Evolutionary conservation across 345 rosid species (phyloP), one percentile per base, ranked within the genome.

Genomic region (Sisymbrium altissimum): DNA sequence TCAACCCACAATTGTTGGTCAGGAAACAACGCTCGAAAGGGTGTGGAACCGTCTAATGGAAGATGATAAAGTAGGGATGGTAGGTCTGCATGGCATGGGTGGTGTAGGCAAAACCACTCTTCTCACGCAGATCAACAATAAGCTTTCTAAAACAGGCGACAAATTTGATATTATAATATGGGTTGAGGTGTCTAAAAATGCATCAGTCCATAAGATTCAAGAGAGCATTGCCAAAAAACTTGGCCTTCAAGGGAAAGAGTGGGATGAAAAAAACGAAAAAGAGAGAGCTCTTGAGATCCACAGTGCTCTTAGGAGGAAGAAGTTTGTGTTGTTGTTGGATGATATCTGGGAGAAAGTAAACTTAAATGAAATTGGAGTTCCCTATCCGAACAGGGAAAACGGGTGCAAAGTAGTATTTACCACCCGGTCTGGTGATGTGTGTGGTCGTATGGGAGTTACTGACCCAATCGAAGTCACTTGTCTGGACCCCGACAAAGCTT

Each of bases 391-490:
- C 7, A 13, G 0, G 4, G 46, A 56, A 27, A 29, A 27, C 6
- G 25, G 25, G 30, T 66, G 76, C 18, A 78, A 78, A 48, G 5
- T 78, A 1, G 59, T 7, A 45, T 43, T 73, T 21, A 73, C 78
- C 33, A 64, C 78, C 17, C 72, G 71, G 4, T 73, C 66, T 23
- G n/a, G 15, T 5, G 66, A 65, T 0, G 72, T 73, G 72, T 29
- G 32, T 29, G 32, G 32, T 4, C 32, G 32, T 29, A 29, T 29
- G 32, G 32, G 32, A 3, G 32, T 64, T 19, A 4, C n/a, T 21
- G 52, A 54, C 10, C 21, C 52, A 3, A 32, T 64, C 5, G 41
- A 68, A 23, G 56, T 72, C 14, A 3, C 29, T 18, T 74, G 76
- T 62, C 33, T 79, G 52, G 35, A 4, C 14, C 0, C 32, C 0